phyloP scores from a whole-genome alignment of 169 alveolate species.

The Sarcocystis neurona region DNA sequence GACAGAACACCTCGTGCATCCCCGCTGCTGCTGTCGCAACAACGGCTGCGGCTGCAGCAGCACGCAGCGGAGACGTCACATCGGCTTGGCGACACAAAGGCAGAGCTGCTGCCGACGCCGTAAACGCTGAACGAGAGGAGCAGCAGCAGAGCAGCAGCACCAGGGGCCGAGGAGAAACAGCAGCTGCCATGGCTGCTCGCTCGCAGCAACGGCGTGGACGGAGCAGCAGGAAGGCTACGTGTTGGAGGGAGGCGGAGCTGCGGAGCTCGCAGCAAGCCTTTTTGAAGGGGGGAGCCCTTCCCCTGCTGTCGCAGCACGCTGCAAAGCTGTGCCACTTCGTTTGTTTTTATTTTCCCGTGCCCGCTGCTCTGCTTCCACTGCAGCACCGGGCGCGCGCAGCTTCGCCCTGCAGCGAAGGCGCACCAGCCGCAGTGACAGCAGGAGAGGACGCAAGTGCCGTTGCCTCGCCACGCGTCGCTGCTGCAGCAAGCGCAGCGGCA shows the following conservation, averaged over 20 bases:
- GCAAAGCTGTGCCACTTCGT: constrained; percentile 4
- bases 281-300: background rate
- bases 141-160: background rate
- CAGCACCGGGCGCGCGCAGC: too few species aligned
- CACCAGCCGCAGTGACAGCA: too few species aligned
- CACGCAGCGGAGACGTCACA: too few species aligned
- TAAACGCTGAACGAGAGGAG: background rate
- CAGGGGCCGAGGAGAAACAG: background rate
- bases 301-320: background rate
- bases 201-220: too few species aligned
- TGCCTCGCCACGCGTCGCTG: too few species aligned
- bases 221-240: background rate
- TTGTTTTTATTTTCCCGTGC: background rate
- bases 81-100: too few species aligned
- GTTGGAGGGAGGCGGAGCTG: background rate
- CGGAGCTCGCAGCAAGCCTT: background rate
- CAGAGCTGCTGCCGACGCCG: background rate
- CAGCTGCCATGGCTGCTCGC: too few species aligned
- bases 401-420: too few species aligned
- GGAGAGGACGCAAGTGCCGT: too few species aligned
- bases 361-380: background rate
- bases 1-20: background rate
- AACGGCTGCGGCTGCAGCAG: too few species aligned
- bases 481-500: too few species aligned
- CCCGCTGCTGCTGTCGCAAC: background rate